Percentiles rank a stretch among this genome's conserved stretches.
phyloP scores from a whole-genome alignment of 108 stramenopile genomes.

The Conticribra guillardii region DNA sequence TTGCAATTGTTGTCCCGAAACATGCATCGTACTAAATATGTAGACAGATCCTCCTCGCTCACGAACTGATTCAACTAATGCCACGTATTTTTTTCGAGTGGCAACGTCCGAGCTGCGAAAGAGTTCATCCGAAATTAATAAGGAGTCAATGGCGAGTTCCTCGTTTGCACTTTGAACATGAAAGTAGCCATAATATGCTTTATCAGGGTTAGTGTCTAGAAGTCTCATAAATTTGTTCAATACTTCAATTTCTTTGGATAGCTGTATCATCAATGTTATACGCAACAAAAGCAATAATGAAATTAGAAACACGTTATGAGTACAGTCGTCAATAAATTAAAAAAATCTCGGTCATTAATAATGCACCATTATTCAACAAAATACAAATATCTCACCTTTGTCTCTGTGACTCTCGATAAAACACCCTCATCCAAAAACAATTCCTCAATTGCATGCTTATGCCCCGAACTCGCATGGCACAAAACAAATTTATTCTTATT shows the following conservation, averaged over 20 bases:
- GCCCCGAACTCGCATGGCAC: conserved; percentile 91
- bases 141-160: conserved; percentile 86
- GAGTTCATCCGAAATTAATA: conserved; percentile 93
- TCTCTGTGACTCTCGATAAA: conserved; percentile 81
- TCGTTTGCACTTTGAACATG: conserved; percentile 89
- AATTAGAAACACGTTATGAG: too few relatives aligned
- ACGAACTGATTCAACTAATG: conserved; percentile 88
- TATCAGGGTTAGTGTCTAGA: conserved; percentile 90
- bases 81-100: conserved; percentile 79
- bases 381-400: conserved; percentile 56
- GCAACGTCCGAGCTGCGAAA: conserved; percentile 87
- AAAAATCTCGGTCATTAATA: too few relatives aligned
- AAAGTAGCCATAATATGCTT: conserved; percentile 91
- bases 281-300: too few relatives aligned
- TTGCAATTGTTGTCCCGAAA: conserved; percentile 93
- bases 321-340: too few relatives aligned
- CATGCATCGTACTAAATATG: conserved; percentile 91
- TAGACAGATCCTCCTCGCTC: conserved; percentile 88
- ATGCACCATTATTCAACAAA: not conserved
- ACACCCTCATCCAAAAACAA: conserved; percentile 89
- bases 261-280: conserved; percentile 14
- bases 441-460: conserved; percentile 96
- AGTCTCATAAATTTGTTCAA: conserved; percentile 91
- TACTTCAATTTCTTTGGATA: conserved; percentile 89
- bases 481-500: conserved; percentile 94